These are phyloP conservation scores for Calonectria fujianensis DNA, from an alignment of 2,329 filamentous ascomycete genomes.

Conservation along the genomic window DNA sequence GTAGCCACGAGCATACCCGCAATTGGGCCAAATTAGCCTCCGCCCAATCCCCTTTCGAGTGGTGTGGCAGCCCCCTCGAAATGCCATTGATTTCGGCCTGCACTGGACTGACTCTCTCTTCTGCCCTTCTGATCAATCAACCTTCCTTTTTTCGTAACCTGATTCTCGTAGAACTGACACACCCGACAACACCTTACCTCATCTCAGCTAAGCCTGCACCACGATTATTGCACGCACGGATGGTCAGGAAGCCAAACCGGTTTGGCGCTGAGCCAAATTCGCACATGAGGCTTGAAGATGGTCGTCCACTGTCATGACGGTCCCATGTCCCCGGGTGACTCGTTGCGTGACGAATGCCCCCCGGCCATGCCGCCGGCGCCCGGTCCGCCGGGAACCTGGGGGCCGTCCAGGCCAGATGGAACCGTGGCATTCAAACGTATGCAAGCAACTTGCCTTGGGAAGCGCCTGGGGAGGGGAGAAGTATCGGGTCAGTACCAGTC, in stretches of 20 bases:
- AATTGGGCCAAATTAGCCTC: slow-evolving; percentile 24
- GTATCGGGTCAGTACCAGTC: neutral
- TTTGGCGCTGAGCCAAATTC: slow-evolving; percentile 27
- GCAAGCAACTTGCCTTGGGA: neutral
- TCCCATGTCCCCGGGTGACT: slow-evolving; percentile 30
- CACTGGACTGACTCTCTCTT: slow-evolving; percentile 28
- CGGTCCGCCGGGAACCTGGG: slow-evolving; percentile 37
- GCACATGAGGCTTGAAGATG: slow-evolving; percentile 26
- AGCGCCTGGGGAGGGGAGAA: neutral
- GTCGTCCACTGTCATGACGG: slow-evolving; percentile 18
- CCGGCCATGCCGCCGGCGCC: slow-evolving; percentile 34
- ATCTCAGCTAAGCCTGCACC: slow-evolving; percentile 32
- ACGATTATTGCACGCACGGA: slow-evolving; percentile 5
- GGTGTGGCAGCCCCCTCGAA: slow-evolving; percentile 31
- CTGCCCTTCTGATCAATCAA: slow-evolving; percentile 20
- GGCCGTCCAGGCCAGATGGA: slow-evolving; percentile 20
- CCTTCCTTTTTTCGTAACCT: slow-evolving; percentile 14
- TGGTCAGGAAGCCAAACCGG: neutral
- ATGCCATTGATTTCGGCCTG: slow-evolving; percentile 18
- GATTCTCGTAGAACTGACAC: slow-evolving; percentile 24
- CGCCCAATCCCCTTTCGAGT: slow-evolving; percentile 24
- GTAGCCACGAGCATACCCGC: slow-evolving; percentile 22
- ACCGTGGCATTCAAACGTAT: slow-evolving; percentile 16
- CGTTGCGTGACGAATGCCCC: slow-evolving; percentile 20
- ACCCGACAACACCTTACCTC: slow-evolving; percentile 18